Evolutionary conservation across 2,329 filamentous ascomycete genomes (phyloP), one percentile per base, ranked within the genome.

Genomic region (Didymella glomerata): DNA sequence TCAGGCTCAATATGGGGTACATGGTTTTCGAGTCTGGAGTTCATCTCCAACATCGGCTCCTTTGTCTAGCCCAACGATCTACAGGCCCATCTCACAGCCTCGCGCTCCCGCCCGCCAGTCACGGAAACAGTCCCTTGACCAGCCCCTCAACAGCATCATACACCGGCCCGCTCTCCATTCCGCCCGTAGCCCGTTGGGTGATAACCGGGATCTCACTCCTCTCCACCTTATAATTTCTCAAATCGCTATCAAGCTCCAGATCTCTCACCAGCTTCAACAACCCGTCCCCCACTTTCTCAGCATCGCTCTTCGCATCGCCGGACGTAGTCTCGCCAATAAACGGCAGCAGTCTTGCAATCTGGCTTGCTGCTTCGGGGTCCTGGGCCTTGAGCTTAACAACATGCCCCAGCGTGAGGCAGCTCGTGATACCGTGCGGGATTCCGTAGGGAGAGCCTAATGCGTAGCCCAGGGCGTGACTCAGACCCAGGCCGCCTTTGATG

Each of bases 341-440:
- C 1, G 80, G 80, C 22, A 81, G 62, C 52, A 82, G 63, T 1
- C 82, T 68, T 4, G 79, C 78, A 42, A 84, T 65, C 65, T 83
- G 80, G 55, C 73, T 76, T 11, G 83, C 83, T 34, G 81, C 79
- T 3, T 73, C 74, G 0, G 72, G 69, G 6, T 80, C 79, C 44
- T 74, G 62, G 0, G 83, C 81, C 63, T 85, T 85, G 20, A 86
- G 71, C 68, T 82, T 83, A 4, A 85, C 79, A 0, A 86, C 84
- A 54, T 83, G 81, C 0, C 82, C 82, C 0, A 86, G 75, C 0
- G 83, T 85, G 46, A 86, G 66, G 64, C 84, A 85, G 1, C 78
- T 82, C 0, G 84, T 86, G 45, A 85, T 80, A 0, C 84, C 84
- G 61, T 86, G 84, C 0, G 84, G 84, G 38, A 87, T 86, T 0